phyloP scores from a whole-genome alignment of 768 basidiomycete genomes.

The Suillus tomentosus region DNA sequence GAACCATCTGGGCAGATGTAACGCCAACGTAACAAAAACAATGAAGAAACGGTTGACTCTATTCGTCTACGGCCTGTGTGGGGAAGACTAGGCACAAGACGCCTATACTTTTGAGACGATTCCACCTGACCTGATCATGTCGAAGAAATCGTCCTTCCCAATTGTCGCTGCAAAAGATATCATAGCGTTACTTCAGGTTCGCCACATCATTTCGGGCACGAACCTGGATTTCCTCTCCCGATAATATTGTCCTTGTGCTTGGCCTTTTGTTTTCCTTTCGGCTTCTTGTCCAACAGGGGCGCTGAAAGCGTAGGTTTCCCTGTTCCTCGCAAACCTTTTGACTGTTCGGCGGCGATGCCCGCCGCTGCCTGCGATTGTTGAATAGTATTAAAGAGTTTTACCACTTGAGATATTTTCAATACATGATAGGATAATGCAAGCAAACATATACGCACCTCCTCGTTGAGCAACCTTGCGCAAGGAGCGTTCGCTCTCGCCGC shows the following conservation, averaged over 20 bases:
- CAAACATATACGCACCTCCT: constrained; percentile 56
- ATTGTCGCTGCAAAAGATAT: constrained; percentile 45
- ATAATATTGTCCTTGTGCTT: constrained; percentile 57
- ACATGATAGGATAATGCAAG: constrained; percentile 1
- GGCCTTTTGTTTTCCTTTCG: constrained; percentile 48
- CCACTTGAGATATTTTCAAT: constrained; percentile 43
- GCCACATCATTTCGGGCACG: constrained; percentile 19
- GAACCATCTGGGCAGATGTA: not conserved
- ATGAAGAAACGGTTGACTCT: not conserved
- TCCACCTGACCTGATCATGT: constrained; percentile 81
- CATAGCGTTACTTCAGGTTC: constrained; percentile 11
- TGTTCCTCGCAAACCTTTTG: constrained; percentile 63
- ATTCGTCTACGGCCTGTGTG: not conserved
- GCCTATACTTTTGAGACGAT: constrained; percentile 68
- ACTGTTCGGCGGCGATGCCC: constrained; percentile 52
- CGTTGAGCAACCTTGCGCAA: constrained; percentile 83
- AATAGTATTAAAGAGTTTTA: constrained; percentile 85
- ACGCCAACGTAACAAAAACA: not conserved
- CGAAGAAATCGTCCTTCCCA: constrained; percentile 76
- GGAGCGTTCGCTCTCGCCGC: constrained; percentile 75
- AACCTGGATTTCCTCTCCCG: constrained; percentile 61
- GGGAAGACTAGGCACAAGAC: not conserved
- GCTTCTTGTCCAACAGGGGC: constrained; percentile 53
- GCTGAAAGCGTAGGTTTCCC: constrained; percentile 76
- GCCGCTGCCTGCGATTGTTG: constrained; percentile 75